Base-by-base conservation (phyloP, 768 basidiomycete species). In the Thelephora aurantiotincta region DNA sequence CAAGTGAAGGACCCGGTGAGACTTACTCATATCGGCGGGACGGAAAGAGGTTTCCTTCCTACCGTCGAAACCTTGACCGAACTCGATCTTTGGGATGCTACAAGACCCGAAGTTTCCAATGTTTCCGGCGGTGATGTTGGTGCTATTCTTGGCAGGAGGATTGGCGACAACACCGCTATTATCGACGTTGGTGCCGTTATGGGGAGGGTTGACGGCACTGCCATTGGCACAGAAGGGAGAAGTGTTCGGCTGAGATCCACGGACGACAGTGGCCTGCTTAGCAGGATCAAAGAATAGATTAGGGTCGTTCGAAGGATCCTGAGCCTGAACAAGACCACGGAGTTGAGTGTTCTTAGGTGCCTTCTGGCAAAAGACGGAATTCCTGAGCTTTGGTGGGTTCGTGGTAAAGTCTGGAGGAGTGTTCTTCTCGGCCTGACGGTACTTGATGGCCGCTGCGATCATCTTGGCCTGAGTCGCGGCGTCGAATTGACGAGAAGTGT, bases 351-450 rank as follows among this genome's bases (percentile, higher is more conserved):
- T 59, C 48, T 55, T 55, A 18, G 67, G 67, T 5, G 60, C 59
- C 43, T 56, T 61, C 55, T 67, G 64, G 57, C 67, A 68, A 51
- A 63, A 68, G 45, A 77, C 73, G 2, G 74, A 75, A 61, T 75
- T 76, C 38, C 73, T 65, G 43, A 61, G 53, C 16, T 65, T 63
- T 11, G 71, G 69, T 4, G 78, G 73, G 53, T 75, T 72, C 2
- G 65, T 69, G 9, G 65, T 66, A 57, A 75, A 76, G 54, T 77
- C 74, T 35, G 74, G 74, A 54, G 73, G 73, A 1, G 75, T 76
- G 57, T 78, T 77, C 65, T 75, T 78, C 63, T 77, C 77, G 0
- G 58, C 66, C 52, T 75, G 71, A 42, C 75, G 71, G 55, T 74
- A 75, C 55, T 74, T 69, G 9, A 65, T 52, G 13, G 75, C 77